Evolutionary conservation across 805 yeast species (phyloP).

Genomic region (Aciculoconidium aculeatum): DNA sequence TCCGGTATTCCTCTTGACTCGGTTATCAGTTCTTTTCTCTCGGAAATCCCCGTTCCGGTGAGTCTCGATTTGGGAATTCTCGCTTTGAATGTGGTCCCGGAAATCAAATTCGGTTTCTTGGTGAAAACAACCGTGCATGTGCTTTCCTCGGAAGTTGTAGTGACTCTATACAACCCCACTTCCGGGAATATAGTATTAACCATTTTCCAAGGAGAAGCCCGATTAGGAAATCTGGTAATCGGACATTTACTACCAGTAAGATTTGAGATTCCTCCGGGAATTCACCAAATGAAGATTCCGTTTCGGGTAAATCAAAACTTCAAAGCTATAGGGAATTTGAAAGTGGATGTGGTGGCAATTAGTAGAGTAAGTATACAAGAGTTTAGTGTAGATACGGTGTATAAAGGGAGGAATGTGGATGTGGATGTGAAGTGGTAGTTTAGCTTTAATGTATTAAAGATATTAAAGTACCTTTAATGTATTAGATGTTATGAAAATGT

Average conservation of each 20-base stretch:
- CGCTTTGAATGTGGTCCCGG: too few relatives aligned
- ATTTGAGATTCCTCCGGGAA: constrained; percentile 47
- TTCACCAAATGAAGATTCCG: constrained; percentile 44
- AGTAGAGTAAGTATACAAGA: constrained; percentile 34
- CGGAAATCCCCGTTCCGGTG: too few relatives aligned
- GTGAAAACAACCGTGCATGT: constrained; percentile 53
- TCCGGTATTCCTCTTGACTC: too few relatives aligned
- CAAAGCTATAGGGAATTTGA: constrained; percentile 45
- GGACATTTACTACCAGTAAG: constrained; percentile 41
- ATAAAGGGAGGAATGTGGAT: constrained; percentile 39
- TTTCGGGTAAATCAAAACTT: constrained; percentile 40
- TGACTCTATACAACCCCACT: constrained; percentile 51
- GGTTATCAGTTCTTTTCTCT: too few relatives aligned
- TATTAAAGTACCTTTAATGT: too few relatives aligned
- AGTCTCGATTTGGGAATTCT: too few relatives aligned
- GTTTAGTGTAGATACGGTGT: constrained; percentile 37
- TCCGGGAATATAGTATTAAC: constrained; percentile 33
- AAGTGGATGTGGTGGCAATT: constrained; percentile 41
- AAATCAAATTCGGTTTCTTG: too few relatives aligned
- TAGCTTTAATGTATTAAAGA: too few relatives aligned
- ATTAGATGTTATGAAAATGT: too few relatives aligned
- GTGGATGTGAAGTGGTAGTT: constrained; percentile 3
- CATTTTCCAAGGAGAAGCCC: constrained; percentile 43
- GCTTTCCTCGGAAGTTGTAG: constrained; percentile 48
- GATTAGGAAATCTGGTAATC: constrained; percentile 38